Percentiles rank a stretch among this genome's conserved stretches.
These are phyloP conservation scores for Nemania bipapillata DNA, from an alignment of 2,329 filamentous ascomycete species.

Conservation along the genomic window DNA sequence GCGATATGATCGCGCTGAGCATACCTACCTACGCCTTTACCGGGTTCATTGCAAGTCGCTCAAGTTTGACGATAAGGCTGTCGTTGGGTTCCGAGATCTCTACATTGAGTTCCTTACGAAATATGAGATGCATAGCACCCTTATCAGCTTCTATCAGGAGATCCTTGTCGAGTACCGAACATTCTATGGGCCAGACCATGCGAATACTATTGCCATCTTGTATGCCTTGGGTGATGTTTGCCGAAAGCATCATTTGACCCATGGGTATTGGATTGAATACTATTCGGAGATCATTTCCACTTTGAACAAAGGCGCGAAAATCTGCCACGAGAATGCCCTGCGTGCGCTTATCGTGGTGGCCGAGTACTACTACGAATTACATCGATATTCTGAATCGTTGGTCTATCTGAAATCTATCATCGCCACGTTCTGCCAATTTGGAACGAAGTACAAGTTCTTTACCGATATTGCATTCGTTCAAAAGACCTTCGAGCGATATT, in stretches of 20 bases:
- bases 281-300: slow-evolving; percentile 33
- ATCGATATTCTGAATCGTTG: slow-evolving; percentile 35
- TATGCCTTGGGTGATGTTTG: slow-evolving; percentile 36
- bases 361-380: slow-evolving; percentile 36
- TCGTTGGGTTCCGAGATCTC: slow-evolving; percentile 31
- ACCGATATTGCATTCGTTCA: slow-evolving; percentile 29
- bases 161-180: slow-evolving; percentile 37
- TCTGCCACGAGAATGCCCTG: slow-evolving; percentile 35
- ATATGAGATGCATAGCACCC: slow-evolving; percentile 34
- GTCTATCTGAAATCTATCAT: slow-evolving; percentile 35
- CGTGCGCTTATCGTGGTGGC: slow-evolving; percentile 35
- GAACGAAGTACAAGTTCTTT: slow-evolving; percentile 34
- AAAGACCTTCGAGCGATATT: slow-evolving; percentile 35
- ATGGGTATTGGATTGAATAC: slow-evolving; percentile 38
- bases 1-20: slow-evolving; percentile 35
- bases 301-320: slow-evolving; percentile 29
- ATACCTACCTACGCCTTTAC: slow-evolving; percentile 34
- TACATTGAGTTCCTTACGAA: slow-evolving; percentile 35
- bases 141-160: slow-evolving; percentile 37
- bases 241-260: slow-evolving; percentile 34
- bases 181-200: slow-evolving; percentile 33
- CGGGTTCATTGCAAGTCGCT: slow-evolving; percentile 33
- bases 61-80: slow-evolving; percentile 32
- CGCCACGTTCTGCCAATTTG: slow-evolving; percentile 37
- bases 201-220: slow-evolving; percentile 29